Base-by-base conservation (phyloP, 345 rosid species). In the Geranium rotundifolium region DNA sequence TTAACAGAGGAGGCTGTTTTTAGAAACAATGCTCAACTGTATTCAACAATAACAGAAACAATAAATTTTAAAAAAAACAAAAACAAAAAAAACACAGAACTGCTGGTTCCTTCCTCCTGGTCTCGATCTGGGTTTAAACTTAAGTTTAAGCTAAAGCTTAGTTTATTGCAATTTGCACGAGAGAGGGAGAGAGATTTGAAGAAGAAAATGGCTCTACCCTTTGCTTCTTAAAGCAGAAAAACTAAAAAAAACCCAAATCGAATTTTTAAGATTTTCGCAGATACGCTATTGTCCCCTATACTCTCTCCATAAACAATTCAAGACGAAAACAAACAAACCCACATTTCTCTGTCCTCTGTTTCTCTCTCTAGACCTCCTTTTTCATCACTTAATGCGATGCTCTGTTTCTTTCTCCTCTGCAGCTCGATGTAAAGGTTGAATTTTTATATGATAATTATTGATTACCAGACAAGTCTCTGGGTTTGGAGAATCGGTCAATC, bases 261-360 rank as follows among this genome's bases (percentile, higher is more conserved):
- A 86, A 83, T 84, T 86, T 86, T 77, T 68, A 69, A 71, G 96
- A 86, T 86, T 86, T 89, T 81, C 71, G 62, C 65, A 71, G 95
- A 86, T 85, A 84, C 87, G 91, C 76, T 67, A 37, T 60, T 71
- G 56, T 29, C 7, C 23, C 60, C 77, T 73, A 23, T 17, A 34
- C 69, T 59, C 63, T 72, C 64, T 60, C 70, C 55, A 52, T 19
- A 18, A 18, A 6, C 19, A 54, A 7, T 17, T 17, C 15, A 17
- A 6, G 13, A 19, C 1, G 15, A 18, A 2, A 1, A 0, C 16
- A 63, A 50, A 20, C 17, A 2, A 29, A 5, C 41, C 1, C n/a
- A 19, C 37, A 1, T 57, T 64, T 4, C 65, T 55, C 62, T 39
- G 27, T 64, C 65, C 1, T 34, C 41, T 34, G 7, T 34, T 8